Conservation (phyloP, 805 yeast species). For the Maudiozyma pseudohumilis region DNA sequence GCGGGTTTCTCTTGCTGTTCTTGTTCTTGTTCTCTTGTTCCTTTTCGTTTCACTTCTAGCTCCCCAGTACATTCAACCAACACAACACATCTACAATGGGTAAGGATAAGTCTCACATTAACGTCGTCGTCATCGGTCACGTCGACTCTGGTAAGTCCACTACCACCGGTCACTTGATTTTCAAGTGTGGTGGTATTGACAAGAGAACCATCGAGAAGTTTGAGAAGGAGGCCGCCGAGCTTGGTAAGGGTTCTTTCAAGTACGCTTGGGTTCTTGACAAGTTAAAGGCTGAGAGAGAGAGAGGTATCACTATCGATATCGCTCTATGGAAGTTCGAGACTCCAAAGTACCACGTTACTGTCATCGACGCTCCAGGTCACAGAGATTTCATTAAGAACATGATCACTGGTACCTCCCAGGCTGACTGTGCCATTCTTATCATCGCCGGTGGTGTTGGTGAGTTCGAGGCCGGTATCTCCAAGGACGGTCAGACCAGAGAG, state of each 20-base stretch:
- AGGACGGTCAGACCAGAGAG: slow-evolving; percentile 93
- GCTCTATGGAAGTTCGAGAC: slow-evolving; percentile 92
- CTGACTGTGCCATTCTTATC: slow-evolving; percentile 44
- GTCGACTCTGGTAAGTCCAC: slow-evolving; percentile 99
- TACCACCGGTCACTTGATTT: slow-evolving; percentile 98
- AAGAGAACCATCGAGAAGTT: slow-evolving; percentile 98
- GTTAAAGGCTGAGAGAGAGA: slow-evolving; percentile 76
- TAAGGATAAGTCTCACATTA: slow-evolving; percentile 95
- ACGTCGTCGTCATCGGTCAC: slow-evolving; percentile 99
- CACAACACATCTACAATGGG: slow-evolving; percentile 3
- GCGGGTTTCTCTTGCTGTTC: neutral
- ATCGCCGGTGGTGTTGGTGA: slow-evolving; percentile 92
- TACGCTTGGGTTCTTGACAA: slow-evolving; percentile 97
- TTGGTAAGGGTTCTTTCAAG: slow-evolving; percentile 95
- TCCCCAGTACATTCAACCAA: neutral
- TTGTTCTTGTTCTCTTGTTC: neutral
- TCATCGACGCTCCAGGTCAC: slow-evolving; percentile 94
- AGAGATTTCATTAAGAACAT: slow-evolving; percentile 93
- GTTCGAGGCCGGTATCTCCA: slow-evolving; percentile 91
- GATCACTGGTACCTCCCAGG: slow-evolving; percentile 87
- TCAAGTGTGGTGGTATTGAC: slow-evolving; percentile 99
- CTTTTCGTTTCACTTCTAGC: slow-evolving; percentile 32
- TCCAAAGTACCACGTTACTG: slow-evolving; percentile 81
- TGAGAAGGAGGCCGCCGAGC: slow-evolving; percentile 96
- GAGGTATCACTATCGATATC: slow-evolving; percentile 68